These are phyloP conservation scores for Globisporangium splendens DNA, from an alignment of 352 stramenopile species.

Conservation along the genomic window DNA sequence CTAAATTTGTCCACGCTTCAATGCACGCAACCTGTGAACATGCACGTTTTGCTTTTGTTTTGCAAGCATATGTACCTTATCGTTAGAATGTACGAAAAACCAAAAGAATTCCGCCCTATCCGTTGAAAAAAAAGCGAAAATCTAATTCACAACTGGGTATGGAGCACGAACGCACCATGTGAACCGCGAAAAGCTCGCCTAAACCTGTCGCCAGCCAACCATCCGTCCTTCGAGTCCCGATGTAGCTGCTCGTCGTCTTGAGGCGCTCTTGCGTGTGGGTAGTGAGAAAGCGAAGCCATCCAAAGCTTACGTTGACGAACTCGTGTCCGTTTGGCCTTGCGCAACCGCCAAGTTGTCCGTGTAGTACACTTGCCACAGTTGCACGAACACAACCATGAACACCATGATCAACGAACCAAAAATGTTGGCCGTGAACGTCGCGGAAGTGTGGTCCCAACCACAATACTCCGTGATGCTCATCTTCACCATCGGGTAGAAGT, in stretches of 20 bases:
- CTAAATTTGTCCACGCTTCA: too few species aligned
- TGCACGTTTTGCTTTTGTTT: not conserved
- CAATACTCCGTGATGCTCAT: constrained; percentile 90
- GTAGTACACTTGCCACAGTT: constrained; percentile 88
- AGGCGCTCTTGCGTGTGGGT: not conserved
- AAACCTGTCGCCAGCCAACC: too few species aligned
- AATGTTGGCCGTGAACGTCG: constrained; percentile 82
- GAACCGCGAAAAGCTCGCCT: too few species aligned
- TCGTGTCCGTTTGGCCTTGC: constrained; percentile 26
- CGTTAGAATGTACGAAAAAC: constrained; percentile 7
- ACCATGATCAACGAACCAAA: constrained; percentile 82
- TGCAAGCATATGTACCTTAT: constrained; percentile 10
- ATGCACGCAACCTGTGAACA: too few species aligned
- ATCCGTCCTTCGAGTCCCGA: too few species aligned
- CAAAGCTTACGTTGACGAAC: constrained; percentile 4
- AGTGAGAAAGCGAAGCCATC: not conserved
- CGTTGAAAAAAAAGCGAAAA: not conserved
- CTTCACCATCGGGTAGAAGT: constrained; percentile 90
- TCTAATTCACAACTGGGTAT: constrained; percentile 1
- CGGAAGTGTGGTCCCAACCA: constrained; percentile 83
- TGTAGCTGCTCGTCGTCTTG: not conserved
- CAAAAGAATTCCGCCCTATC: not conserved
- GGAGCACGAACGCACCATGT: not conserved
- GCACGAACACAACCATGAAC: constrained; percentile 84
- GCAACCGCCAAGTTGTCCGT: constrained; percentile 61